phyloP scores from a whole-genome alignment of 108 stramenopile genomes.

The Fistulifera pelliculosa region DNA sequence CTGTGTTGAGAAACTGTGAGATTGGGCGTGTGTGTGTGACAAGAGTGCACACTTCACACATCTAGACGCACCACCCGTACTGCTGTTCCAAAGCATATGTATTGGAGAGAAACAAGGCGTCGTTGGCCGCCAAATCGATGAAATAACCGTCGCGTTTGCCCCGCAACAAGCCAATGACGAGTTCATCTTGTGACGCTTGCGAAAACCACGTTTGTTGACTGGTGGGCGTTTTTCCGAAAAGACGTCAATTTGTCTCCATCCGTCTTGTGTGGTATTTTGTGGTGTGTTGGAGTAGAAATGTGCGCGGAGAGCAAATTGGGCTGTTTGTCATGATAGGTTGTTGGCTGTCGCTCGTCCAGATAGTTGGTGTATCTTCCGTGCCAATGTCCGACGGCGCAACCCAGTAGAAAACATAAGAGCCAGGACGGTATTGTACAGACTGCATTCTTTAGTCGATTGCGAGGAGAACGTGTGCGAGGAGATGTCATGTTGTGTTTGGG shows the following conservation, averaged over 20 bases:
- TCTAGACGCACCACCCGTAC: conserved; percentile 28
- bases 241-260: conserved; percentile 44
- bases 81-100: conserved; percentile 20
- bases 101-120: conserved; percentile 34
- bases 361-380: no score
- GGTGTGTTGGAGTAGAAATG: neutral
- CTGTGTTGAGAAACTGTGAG: no score
- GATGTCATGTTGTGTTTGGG: no score
- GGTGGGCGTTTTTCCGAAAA: conserved; percentile 26
- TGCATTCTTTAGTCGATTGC: no score
- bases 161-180: conserved; percentile 21
- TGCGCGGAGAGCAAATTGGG: no score
- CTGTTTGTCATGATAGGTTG: no score
- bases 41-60: conserved; percentile 25
- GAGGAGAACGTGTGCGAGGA: no score
- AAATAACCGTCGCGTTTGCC: conserved; percentile 36
- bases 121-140: conserved; percentile 56
- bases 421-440: no score
- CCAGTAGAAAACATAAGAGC: no score
- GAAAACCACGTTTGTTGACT: conserved; percentile 12
- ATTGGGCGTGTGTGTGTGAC: conserved; percentile 31
- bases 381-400: no score
- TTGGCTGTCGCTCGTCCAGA: no score
- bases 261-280: conserved; percentile 7
- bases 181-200: conserved; percentile 41